Evolutionary conservation across 148 eudicot genomes (phyloP).

Genomic region (Euryodendron excelsum): DNA sequence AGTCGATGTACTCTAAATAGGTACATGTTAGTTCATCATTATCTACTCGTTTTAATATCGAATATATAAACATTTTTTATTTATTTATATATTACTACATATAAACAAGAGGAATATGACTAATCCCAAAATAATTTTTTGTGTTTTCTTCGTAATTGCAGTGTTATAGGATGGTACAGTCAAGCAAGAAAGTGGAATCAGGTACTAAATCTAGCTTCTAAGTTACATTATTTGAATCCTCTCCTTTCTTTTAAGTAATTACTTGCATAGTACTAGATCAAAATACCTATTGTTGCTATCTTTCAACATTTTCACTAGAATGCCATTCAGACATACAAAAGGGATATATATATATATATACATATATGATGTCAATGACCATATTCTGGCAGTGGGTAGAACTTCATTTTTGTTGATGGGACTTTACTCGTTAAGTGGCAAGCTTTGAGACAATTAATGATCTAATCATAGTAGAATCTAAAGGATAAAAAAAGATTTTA

Average conservation of each 20-base stretch:
- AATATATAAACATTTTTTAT: background rate
- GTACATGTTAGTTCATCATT: slow-evolving; percentile 22
- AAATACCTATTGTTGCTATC: too few species aligned
- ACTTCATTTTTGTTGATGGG: background rate
- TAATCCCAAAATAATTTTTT: background rate
- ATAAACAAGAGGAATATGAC: too few species aligned
- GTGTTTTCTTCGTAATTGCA: slow-evolving; percentile 25
- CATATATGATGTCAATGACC: background rate
- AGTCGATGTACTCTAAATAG: slow-evolving; percentile 73
- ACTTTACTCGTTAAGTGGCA: background rate
- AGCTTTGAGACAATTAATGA: background rate
- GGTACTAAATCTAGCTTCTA: slow-evolving; percentile 27
- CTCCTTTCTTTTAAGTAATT: too few species aligned
- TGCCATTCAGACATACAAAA: too few species aligned
- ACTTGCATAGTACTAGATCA: too few species aligned
- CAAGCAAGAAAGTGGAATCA: slow-evolving; percentile 78
- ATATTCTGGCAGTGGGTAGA: slow-evolving; percentile 10
- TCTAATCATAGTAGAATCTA: background rate
- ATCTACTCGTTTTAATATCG: background rate
- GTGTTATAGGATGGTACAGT: slow-evolving; percentile 71
- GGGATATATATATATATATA: too few species aligned
- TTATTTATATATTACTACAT: too few species aligned
- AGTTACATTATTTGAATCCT: background rate
- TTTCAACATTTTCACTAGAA: too few species aligned
- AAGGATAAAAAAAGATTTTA: too few species aligned